A percentile compares a stretch with the other conserved stretches of the same genome.
Evolutionary conservation across 2,329 filamentous ascomycete genomes (phyloP).

Genomic region (Colletotrichum chrysophilum): DNA sequence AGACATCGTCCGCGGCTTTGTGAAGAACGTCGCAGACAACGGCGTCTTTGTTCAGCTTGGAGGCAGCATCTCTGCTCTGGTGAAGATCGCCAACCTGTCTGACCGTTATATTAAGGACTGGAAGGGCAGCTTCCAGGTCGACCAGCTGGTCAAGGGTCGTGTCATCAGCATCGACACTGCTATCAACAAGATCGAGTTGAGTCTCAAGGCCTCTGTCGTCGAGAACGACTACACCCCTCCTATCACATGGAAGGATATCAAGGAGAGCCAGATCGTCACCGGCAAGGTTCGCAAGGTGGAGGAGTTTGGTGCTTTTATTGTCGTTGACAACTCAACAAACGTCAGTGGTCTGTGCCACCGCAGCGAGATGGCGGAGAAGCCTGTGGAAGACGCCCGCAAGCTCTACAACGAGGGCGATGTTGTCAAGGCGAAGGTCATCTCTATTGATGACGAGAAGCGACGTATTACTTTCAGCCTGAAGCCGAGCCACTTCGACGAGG

Average conservation of each 20-base stretch:
- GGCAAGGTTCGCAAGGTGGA: constrained; percentile 93
- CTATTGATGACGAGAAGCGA: constrained; percentile 75
- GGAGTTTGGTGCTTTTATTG: constrained; percentile 93
- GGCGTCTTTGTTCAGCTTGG: constrained; percentile 88
- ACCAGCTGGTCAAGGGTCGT: constrained; percentile 90
- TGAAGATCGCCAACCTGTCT: constrained; percentile 86
- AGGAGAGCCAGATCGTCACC: constrained; percentile 80
- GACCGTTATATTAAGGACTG: constrained; percentile 94
- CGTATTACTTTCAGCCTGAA: constrained; percentile 91
- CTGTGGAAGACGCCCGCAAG: constrained; percentile 83
- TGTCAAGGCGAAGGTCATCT: constrained; percentile 91
- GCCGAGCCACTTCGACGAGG: constrained; percentile 82
- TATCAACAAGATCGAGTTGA: constrained; percentile 80
- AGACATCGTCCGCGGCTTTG: constrained; percentile 86
- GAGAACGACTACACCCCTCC: constrained; percentile 79
- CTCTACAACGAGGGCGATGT: constrained; percentile 88
- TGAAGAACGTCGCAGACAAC: constrained; percentile 88
- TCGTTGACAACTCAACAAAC: constrained; percentile 85
- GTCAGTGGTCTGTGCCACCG: constrained; percentile 93
- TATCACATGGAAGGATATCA: constrained; percentile 77
- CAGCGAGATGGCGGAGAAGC: constrained; percentile 86
- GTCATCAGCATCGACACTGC: constrained; percentile 74
- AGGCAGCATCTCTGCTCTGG: constrained; percentile 79
- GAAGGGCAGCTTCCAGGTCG: constrained; percentile 86
- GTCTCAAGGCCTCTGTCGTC: constrained; percentile 83